Conservation (phyloP, 2,329 filamentous ascomycete species). For the Alternaria tenuissima region DNA sequence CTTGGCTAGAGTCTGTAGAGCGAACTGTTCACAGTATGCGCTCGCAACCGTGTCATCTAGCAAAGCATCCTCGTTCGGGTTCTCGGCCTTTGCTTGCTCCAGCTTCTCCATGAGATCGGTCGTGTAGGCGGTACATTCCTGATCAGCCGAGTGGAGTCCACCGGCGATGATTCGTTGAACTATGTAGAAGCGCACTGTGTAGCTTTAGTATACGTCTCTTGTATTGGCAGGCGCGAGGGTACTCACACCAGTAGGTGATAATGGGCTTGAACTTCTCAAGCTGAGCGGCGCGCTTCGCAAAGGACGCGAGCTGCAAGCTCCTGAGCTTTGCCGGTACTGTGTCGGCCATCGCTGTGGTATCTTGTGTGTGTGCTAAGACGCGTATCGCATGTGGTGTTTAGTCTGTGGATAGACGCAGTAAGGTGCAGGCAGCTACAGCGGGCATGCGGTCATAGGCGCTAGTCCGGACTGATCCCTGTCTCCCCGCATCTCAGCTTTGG, state of each 20-base stretch:
- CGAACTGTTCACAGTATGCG: conserved; percentile 95
- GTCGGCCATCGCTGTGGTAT: conserved; percentile 68
- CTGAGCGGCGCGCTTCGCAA: conserved; percentile 83
- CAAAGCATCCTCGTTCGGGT: conserved; percentile 81
- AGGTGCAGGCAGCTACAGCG: conserved; percentile 6
- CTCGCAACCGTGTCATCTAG: conserved; percentile 85
- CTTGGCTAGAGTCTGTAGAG: conserved; percentile 82
- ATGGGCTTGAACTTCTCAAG: conserved; percentile 85
- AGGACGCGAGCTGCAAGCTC: conserved; percentile 82
- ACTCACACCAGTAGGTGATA: conserved; percentile 93
- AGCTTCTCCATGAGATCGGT: conserved; percentile 88
- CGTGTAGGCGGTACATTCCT: conserved; percentile 82
- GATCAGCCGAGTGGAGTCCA: conserved; percentile 78
- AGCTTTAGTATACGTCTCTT: conserved; percentile 23
- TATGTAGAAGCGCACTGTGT: conserved; percentile 65
- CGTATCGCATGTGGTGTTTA: neutral
- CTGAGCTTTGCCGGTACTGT: conserved; percentile 76
- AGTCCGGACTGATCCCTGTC: conserved; percentile 13
- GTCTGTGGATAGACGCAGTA: neutral
- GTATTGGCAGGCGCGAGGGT: neutral
- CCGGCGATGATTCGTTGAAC: conserved; percentile 89
- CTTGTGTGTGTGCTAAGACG: conserved; percentile 3
- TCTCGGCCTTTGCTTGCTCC: conserved; percentile 78
- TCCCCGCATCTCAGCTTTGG: conserved; percentile 21
- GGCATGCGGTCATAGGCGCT: conserved; percentile 21